Percentiles rank a stretch among this genome's conserved stretches.
These are phyloP conservation scores for Adansonia rubrostipa DNA, from an alignment of 441 rosid genomes.

Conservation along the genomic window DNA sequence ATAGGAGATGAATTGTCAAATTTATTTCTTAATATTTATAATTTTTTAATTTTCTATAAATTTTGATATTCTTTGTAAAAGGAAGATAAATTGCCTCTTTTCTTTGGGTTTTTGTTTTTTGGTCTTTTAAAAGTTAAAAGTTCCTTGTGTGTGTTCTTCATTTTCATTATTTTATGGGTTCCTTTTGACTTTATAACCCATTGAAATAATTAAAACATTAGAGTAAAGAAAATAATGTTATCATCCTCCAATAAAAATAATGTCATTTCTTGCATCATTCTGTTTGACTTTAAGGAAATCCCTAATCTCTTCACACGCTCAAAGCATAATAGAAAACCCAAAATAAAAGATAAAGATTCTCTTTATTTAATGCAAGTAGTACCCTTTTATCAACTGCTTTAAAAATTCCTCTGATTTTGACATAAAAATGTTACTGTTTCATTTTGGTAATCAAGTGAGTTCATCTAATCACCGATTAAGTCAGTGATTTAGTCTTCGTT, in stretches of 20 bases:
- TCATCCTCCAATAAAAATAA: background rate
- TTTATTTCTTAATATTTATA: no score
- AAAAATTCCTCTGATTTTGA: constrained; percentile 6
- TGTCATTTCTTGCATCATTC: background rate
- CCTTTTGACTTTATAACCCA: background rate
- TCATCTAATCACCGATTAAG: background rate
- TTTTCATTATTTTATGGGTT: background rate
- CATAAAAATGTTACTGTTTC: background rate
- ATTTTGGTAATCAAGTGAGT: background rate
- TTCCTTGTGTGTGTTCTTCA: background rate
- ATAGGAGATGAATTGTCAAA: no score
- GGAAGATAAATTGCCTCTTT: no score
- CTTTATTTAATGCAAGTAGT: background rate
- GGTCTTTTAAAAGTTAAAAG: background rate
- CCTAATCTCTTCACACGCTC: background rate
- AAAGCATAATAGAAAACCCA: background rate
- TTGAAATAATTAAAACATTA: background rate
- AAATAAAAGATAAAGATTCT: background rate
- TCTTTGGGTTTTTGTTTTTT: no score
- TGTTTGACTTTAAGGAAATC: background rate
- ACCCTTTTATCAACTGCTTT: background rate
- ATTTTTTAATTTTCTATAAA: no score
- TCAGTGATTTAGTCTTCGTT: background rate
- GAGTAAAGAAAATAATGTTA: background rate
- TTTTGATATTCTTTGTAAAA: no score